Evolutionary conservation across 305 asterid species (phyloP).

Genomic region (Solanum aculeatissimum): DNA sequence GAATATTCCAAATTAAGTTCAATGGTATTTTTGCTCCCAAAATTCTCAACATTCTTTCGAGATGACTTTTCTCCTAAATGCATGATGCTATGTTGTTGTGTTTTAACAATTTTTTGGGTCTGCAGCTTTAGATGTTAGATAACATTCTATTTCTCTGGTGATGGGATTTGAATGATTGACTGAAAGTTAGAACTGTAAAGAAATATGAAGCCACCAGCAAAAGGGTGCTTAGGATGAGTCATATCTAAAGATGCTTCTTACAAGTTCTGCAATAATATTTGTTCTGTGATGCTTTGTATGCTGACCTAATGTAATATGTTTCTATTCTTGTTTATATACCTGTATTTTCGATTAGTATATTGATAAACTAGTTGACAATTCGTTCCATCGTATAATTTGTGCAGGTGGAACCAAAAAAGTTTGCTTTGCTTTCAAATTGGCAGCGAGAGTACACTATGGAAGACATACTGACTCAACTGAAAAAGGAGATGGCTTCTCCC

Average conservation of each 20-base stretch:
- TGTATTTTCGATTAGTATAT: background rate
- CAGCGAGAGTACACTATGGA: slow-evolving; percentile 61
- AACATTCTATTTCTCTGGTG: background rate
- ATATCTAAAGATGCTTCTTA: background rate
- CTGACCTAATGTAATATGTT: background rate
- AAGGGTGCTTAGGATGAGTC: background rate
- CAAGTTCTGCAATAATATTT: background rate
- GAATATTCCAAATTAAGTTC: background rate
- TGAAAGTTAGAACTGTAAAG: background rate
- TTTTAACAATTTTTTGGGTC: background rate
- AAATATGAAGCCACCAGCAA: background rate
- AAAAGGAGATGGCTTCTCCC: slow-evolving; percentile 61
- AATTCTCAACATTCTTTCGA: background rate
- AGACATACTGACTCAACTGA: slow-evolving; percentile 48
- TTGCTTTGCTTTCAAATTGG: slow-evolving; percentile 44
- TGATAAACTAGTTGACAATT: background rate
- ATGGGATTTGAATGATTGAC: background rate
- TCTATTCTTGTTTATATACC: background rate
- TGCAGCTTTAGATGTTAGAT: background rate
- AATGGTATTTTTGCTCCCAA: background rate
- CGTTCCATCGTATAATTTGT: background rate
- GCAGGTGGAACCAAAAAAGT: slow-evolving; percentile 54
- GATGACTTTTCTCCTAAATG: background rate
- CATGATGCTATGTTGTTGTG: background rate
- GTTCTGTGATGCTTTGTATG: background rate